A percentile compares a stretch with the other conserved stretches of the same genome.
Conservation (phyloP, 345 rosid genomes). For the Eucalyptus marginata region DNA sequence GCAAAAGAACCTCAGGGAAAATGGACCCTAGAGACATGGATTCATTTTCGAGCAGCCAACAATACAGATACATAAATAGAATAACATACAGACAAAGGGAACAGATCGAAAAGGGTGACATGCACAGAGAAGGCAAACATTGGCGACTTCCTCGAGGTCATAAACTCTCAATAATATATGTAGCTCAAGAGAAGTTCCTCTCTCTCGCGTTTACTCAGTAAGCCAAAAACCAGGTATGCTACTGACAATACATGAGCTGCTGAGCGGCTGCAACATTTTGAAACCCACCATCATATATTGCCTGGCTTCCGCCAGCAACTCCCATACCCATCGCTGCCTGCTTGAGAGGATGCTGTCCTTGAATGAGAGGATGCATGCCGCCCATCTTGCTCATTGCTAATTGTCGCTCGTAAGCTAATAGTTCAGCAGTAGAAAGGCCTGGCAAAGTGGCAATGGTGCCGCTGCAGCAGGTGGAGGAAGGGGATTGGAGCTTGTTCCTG, state of each 20-base stretch:
- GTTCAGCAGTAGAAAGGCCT: conserved; percentile 48
- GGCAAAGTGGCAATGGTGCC: conserved; percentile 41
- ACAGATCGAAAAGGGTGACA: neutral
- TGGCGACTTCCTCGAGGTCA: neutral
- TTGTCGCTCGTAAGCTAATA: no score
- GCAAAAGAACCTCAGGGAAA: neutral
- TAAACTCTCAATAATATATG: neutral
- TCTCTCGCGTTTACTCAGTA: no score
- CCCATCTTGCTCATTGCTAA: no score
- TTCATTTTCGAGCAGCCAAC: neutral
- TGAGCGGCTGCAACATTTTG: no score
- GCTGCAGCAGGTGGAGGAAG: conserved; percentile 82
- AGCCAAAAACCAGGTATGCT: accelerated
- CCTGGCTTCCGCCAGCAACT: no score
- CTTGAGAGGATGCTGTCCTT: no score
- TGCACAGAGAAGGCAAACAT: neutral
- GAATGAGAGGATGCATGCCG: no score
- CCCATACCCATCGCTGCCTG: no score
- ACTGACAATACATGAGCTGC: no score
- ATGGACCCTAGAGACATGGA: neutral
- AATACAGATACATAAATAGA: neutral
- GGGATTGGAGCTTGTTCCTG: conserved; percentile 87
- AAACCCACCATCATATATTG: no score
- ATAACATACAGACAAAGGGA: neutral
- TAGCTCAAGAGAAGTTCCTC: neutral